A percentile compares a stretch with the other conserved stretches of the same genome.
phyloP scores from a whole-genome alignment of 2,329 filamentous ascomycete genomes.

The Ophiosphaerella korrae region DNA sequence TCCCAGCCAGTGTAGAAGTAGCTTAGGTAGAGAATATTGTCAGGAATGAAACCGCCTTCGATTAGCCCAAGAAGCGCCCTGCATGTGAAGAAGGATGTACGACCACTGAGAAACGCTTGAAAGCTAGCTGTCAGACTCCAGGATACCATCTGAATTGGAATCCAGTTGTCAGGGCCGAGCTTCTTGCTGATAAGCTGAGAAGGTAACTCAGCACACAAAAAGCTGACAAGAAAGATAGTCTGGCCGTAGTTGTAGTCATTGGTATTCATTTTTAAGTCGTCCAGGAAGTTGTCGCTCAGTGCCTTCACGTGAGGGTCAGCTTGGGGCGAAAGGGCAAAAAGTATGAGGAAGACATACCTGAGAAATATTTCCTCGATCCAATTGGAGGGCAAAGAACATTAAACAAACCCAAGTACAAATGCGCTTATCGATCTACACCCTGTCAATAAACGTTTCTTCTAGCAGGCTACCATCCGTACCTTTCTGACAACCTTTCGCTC shows the following conservation, averaged over 20 bases:
- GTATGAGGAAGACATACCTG: constrained; percentile 15
- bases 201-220: constrained; percentile 63
- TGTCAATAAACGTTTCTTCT: not conserved
- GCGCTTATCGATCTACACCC: constrained; percentile 54
- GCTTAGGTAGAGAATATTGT: constrained; percentile 69
- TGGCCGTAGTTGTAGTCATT: constrained; percentile 49
- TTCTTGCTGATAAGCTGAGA: constrained; percentile 56
- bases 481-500: constrained; percentile 62
- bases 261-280: constrained; percentile 40
- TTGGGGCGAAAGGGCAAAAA: constrained; percentile 31
- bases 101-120: constrained; percentile 70
- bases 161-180: constrained; percentile 53
- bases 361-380: constrained; percentile 55
- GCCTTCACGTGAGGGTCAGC: constrained; percentile 50
- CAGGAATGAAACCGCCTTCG: constrained; percentile 63
- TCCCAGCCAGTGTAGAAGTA: constrained; percentile 79
- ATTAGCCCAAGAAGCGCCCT: constrained; percentile 53
- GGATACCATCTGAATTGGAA: constrained; percentile 48
- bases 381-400: constrained; percentile 61
- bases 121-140: constrained; percentile 61
- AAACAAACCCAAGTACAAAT: constrained; percentile 60
- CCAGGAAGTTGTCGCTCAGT: constrained; percentile 42
- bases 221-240: constrained; percentile 76
- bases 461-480: constrained; percentile 39
- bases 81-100: constrained; percentile 50